Evolutionary conservation across 768 basidiomycete genomes (phyloP).

Genomic region (Lyophyllum shimeji): DNA sequence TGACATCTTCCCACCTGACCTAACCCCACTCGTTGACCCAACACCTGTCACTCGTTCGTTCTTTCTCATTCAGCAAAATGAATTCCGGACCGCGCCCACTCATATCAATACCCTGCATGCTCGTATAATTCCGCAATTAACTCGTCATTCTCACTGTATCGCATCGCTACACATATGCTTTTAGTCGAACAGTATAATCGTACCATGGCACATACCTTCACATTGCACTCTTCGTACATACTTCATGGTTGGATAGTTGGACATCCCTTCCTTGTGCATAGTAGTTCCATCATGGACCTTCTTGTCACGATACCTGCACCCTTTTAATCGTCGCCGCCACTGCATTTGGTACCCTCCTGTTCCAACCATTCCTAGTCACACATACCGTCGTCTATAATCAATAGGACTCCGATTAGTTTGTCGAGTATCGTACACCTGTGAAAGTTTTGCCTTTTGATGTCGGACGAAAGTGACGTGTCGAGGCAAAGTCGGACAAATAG

Average conservation of each 20-base stretch:
- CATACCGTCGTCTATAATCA: constrained; percentile 6
- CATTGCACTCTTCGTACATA: constrained; percentile 18
- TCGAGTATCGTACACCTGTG: neutral
- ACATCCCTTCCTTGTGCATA: constrained; percentile 16
- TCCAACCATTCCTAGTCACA: neutral
- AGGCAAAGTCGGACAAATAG: constrained; percentile 39
- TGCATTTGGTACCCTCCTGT: constrained; percentile 6
- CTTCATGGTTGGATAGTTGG: constrained; percentile 16
- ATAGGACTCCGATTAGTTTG: neutral
- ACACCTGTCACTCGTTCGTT: constrained; percentile 18
- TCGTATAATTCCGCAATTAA: constrained; percentile 22
- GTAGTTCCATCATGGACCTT: constrained; percentile 3
- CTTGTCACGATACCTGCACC: constrained; percentile 5
- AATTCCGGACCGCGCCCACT: neutral
- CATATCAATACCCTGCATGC: constrained; percentile 19
- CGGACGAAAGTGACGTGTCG: constrained; percentile 34
- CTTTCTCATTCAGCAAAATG: constrained; percentile 16
- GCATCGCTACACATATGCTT: constrained; percentile 26
- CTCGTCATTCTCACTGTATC: constrained; percentile 22
- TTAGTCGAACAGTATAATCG: constrained; percentile 27
- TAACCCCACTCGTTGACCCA: constrained; percentile 23
- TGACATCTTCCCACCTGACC: constrained; percentile 9
- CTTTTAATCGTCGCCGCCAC: constrained; percentile 14
- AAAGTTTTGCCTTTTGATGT: neutral
- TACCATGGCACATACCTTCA: constrained; percentile 19